A percentile compares a stretch with the other conserved stretches of the same genome.
Conservation (phyloP, 2,329 filamentous ascomycete species). For the Epichloe amarillans region DNA sequence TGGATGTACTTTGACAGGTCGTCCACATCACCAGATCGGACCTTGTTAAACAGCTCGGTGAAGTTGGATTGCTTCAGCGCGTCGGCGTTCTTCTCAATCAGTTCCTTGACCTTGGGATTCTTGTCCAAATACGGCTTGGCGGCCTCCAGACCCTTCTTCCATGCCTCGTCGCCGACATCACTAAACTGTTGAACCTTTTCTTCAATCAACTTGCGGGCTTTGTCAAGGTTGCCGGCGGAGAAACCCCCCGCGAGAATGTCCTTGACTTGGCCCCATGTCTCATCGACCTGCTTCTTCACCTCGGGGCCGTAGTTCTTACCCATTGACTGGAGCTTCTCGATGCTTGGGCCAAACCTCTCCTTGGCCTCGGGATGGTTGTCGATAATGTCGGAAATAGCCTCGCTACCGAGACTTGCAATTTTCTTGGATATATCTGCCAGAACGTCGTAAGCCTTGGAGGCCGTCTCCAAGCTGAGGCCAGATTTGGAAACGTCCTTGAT, state of each 20-base stretch:
- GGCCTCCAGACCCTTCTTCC: conserved; percentile 57
- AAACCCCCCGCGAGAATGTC: conserved; percentile 51
- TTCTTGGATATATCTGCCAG: conserved; percentile 48
- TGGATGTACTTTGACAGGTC: conserved; percentile 24
- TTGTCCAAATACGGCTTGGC: conserved; percentile 62
- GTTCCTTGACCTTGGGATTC: conserved; percentile 60
- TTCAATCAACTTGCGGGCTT: conserved; percentile 48
- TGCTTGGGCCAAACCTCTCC: conserved; percentile 54
- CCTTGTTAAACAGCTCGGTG: conserved; percentile 47
- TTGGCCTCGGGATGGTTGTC: conserved; percentile 63
- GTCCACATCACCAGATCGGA: conserved; percentile 45
- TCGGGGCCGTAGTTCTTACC: conserved; percentile 60
- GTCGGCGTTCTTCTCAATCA: conserved; percentile 58
- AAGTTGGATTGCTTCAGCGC: conserved; percentile 54
- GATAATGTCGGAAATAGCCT: conserved; percentile 50
- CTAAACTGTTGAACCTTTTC: conserved; percentile 56
- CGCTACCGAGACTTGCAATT: conserved; percentile 46
- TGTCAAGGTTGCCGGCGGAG: conserved; percentile 35
- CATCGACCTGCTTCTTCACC: conserved; percentile 61
- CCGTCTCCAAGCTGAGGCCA: conserved; percentile 49
- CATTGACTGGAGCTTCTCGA: conserved; percentile 56
- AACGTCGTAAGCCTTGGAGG: conserved; percentile 46
- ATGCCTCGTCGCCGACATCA: conserved; percentile 57
- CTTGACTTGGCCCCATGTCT: conserved; percentile 54
- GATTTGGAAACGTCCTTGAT: conserved; percentile 47